A percentile compares a stretch with the other conserved stretches of the same genome.
Conservation (phyloP, 2,329 filamentous ascomycete genomes). For the Beauveria caledonica region DNA sequence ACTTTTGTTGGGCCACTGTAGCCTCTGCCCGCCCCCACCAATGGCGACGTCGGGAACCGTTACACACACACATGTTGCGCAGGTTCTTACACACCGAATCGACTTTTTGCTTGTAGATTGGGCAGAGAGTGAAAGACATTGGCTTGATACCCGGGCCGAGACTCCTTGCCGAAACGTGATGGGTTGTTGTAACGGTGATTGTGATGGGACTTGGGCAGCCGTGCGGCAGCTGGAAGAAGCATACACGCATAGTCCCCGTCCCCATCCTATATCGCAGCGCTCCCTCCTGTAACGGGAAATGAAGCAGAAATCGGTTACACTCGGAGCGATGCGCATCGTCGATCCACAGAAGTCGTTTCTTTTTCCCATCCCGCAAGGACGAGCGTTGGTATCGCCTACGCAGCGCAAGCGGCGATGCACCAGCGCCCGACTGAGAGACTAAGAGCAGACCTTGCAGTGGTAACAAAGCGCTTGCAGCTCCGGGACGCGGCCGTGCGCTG, state of each 20-base stretch:
- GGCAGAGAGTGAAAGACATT: background rate
- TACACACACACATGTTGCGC: background rate
- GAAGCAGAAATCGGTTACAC: background rate
- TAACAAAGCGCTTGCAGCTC: background rate
- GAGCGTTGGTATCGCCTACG: background rate
- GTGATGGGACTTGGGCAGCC: background rate
- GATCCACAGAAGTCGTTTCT: background rate
- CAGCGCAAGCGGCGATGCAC: background rate
- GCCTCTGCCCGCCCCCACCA: background rate
- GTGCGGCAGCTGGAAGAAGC: background rate
- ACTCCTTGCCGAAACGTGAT: background rate
- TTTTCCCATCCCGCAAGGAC: background rate
- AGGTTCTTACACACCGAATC: background rate
- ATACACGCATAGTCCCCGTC: background rate
- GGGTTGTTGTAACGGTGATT: background rate
- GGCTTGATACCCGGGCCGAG: background rate
- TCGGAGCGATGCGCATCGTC: background rate
- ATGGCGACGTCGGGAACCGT: background rate
- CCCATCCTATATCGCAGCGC: background rate
- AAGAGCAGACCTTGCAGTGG: background rate
- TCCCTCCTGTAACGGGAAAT: background rate
- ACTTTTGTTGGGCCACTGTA: too few relatives aligned
- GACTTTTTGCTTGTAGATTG: background rate
- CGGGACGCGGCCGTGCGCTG: background rate
- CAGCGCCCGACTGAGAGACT: background rate